Conservation (phyloP, 805 yeast species). For the Wickerhamomyces ciferrii region DNA sequence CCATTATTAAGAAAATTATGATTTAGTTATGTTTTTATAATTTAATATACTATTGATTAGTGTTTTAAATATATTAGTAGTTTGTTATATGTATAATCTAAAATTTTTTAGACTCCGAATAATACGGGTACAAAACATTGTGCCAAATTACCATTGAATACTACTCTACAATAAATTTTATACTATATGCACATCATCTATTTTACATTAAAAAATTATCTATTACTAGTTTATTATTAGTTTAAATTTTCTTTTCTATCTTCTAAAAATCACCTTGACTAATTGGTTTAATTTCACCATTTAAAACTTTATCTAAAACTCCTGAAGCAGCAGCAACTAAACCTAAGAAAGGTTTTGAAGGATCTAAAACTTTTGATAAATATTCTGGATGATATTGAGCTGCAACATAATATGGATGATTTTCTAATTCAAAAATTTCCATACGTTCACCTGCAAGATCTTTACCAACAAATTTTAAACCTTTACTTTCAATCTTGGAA, state of each 20-base stretch:
- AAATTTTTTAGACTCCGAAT: not conserved
- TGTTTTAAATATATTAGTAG: not conserved
- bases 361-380: conserved; percentile 91
- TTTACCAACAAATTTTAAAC: conserved; percentile 86
- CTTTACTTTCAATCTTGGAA: conserved; percentile 63
- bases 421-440: conserved; percentile 85
- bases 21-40: not conserved
- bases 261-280: conserved; percentile 24
- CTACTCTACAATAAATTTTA: too few species aligned
- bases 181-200: not conserved
- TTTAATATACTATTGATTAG: not conserved
- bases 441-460: conserved; percentile 89
- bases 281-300: conserved; percentile 23
- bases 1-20: not conserved
- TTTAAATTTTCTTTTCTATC: not conserved
- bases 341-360: conserved; percentile 95
- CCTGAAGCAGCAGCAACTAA: conserved; percentile 93
- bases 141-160: too few species aligned
- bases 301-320: conserved; percentile 61
- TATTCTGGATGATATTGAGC: conserved; percentile 99
- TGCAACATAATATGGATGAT: conserved; percentile 89
- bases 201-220: not conserved
- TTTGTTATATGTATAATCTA: too few species aligned
- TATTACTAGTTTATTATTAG: too few species aligned
- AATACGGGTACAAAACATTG: not conserved